Evolutionary conservation across 805 yeast genomes (phyloP), one percentile per base, ranked within the genome.

Genomic region (Jamesozyma gamospora): DNA sequence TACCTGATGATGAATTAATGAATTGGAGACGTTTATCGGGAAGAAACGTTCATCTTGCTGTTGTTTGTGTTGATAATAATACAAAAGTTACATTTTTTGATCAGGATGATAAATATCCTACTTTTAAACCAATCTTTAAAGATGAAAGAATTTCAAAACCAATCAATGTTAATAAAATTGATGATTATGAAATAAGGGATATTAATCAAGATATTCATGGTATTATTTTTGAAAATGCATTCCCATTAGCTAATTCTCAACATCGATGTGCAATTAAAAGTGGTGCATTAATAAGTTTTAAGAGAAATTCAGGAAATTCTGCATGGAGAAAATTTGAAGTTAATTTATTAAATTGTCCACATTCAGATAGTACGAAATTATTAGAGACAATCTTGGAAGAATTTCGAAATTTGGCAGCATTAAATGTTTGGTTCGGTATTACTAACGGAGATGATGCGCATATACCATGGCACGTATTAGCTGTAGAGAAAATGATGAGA

Each of bases 1-100:
- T 83, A 30, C 86, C 88, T 0, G 94, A 83, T 58, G 92, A 83
- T 56, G 94, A 83, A 53, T 62, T 83, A 36, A 69, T 81, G 38
- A 84, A 81, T 52, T 80, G 92, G 88, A 79, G 83, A 56, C 62
- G 86, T 41, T 60, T 82, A 21, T 78, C 87, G 11, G 69, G 78
- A 34, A 67, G 68, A 41, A 72, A 72, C 34, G 60, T 83, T 14
- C 76, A 80, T 4, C 60, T 82, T 48, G 74, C 83, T 24, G 87
- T 83, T 11, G 69, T 82, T 8, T 75, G 88, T 9, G 85, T 79
- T 1, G 79, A 75, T 50, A 65, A 73, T 27, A 68, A 71, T 33
- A 75, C 84, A 0, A 77, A 76, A 40, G 42, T 69, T 19, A 47
- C 65, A 7, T 48, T 68, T 34, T 50, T 42, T 16, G 64, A 43